These are phyloP conservation scores for Psidium guajava DNA, from an alignment of 345 rosid genomes.

Conservation along the genomic window DNA sequence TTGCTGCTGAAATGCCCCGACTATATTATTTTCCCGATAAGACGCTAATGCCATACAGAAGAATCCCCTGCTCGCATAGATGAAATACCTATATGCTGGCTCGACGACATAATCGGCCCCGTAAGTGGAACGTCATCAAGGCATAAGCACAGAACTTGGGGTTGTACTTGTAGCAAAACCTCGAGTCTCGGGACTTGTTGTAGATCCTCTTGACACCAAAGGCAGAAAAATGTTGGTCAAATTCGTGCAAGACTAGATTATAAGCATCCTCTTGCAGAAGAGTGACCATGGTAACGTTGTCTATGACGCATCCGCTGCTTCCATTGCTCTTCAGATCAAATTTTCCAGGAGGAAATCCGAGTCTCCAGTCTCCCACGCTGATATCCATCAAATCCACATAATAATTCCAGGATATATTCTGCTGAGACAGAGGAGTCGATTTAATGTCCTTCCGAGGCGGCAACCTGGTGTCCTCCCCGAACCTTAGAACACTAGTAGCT, in stretches of 20 bases:
- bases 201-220: not conserved
- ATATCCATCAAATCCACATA: not conserved
- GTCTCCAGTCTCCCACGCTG: not conserved
- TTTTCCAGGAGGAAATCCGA: not conserved
- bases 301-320: not conserved
- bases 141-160: not conserved
- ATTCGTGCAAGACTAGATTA: not conserved
- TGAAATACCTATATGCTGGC: not conserved
- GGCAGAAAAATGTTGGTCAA: not conserved
- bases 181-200: not conserved
- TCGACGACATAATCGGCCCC: not conserved
- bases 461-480: not conserved
- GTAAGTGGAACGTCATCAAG: conserved; percentile 5
- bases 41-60: not conserved
- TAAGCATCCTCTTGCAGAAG: not conserved
- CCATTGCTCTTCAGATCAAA: not conserved
- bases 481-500: not conserved
- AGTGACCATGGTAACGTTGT: not conserved
- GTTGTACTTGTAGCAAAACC: not conserved
- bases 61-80: not conserved
- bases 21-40: not conserved
- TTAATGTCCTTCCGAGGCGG: not conserved
- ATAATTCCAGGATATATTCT: not conserved
- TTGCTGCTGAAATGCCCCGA: conserved; percentile 2
- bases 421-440: not conserved